Conservation (phyloP, 1,284 basidiomycete genomes). For the Papiliotrema flavescens region DNA sequence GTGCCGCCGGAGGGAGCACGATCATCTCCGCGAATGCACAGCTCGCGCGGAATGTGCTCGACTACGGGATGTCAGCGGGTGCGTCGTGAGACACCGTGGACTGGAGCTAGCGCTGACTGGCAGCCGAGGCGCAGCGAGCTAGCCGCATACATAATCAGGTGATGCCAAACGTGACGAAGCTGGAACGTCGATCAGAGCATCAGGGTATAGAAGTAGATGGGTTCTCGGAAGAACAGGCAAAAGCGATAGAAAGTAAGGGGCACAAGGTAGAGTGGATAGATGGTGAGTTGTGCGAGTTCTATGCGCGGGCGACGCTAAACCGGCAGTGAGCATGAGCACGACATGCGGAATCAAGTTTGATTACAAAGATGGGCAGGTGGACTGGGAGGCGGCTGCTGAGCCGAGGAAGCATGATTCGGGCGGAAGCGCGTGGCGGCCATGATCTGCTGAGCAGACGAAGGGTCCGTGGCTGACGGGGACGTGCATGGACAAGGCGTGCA, state of each 20-base stretch:
- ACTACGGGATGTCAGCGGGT: constrained; percentile 23
- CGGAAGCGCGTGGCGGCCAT: constrained; percentile 6
- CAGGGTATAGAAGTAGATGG: constrained; percentile 18
- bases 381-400: constrained; percentile 5
- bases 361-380: neutral
- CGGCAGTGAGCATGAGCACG: neutral
- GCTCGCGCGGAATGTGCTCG: constrained; percentile 28
- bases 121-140: constrained; percentile 21
- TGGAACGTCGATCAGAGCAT: constrained; percentile 18
- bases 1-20: constrained; percentile 35
- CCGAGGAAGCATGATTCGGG: constrained; percentile 17
- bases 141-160: constrained; percentile 40
- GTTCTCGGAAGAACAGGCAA: constrained; percentile 16
- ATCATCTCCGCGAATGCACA: constrained; percentile 39
- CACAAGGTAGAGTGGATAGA: constrained; percentile 26
- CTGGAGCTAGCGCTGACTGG: neutral
- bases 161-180: constrained; percentile 21
- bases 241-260: constrained; percentile 18
- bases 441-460: too few relatives aligned
- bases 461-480: too few relatives aligned
- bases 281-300: neutral
- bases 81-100: neutral
- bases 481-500: too few relatives aligned
- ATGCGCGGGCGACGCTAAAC: neutral
- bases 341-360: constrained; percentile 2